Percentiles rank a stretch among this genome's conserved stretches.
phyloP scores from a whole-genome alignment of 2,329 filamentous ascomycete species.

The Fonsecaea nubica region DNA sequence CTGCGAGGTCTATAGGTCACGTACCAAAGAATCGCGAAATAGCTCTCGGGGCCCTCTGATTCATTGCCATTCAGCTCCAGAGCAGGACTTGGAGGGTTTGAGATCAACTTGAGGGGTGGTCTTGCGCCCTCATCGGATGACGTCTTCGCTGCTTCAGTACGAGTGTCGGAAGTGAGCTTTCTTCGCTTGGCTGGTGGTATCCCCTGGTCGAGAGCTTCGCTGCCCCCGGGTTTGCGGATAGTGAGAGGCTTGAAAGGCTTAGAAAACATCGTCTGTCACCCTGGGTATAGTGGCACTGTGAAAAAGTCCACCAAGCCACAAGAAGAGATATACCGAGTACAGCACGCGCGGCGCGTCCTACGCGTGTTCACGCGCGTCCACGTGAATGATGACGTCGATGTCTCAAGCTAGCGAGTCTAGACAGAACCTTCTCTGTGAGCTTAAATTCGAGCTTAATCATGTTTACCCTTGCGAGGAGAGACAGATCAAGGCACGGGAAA shows the following conservation, averaged over 20 bases:
- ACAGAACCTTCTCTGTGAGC: no score
- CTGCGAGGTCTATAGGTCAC: not conserved
- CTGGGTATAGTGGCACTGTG: not conserved
- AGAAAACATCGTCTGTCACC: conserved; percentile 47
- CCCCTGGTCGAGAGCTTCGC: conserved; percentile 29
- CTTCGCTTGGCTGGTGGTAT: conserved; percentile 47
- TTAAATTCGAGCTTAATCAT: no score
- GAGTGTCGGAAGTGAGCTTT: conserved; percentile 41
- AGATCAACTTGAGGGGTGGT: conserved; percentile 34
- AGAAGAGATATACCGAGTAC: not conserved
- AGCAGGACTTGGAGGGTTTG: conserved; percentile 46
- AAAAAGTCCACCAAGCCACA: not conserved
- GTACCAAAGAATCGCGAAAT: conserved; percentile 50
- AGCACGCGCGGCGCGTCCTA: not conserved
- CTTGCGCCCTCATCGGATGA: not conserved
- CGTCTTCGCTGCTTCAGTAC: not conserved
- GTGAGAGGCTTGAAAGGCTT: conserved; percentile 56
- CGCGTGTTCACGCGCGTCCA: no score
- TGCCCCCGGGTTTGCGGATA: conserved; percentile 45
- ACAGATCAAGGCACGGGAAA: no score
- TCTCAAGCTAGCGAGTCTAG: no score
- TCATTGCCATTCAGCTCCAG: conserved; percentile 35
- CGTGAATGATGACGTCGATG: no score
- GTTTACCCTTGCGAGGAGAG: no score
- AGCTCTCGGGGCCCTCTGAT: conserved; percentile 31